These are phyloP conservation scores for Pseudotsuga menziesii DNA, from an alignment of 75 land plant genomes.

Conservation along the genomic window DNA sequence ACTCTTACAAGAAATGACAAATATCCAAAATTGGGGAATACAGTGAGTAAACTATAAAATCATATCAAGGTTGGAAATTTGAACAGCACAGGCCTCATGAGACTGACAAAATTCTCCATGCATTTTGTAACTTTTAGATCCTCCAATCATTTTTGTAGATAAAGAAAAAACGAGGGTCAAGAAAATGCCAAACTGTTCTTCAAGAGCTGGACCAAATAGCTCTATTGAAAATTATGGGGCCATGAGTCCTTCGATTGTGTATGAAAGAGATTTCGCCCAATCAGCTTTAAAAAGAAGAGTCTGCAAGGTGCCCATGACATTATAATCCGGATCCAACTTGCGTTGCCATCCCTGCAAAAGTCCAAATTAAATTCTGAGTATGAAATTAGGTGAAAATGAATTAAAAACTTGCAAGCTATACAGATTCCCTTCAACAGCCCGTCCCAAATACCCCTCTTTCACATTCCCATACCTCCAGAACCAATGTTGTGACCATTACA, in stretches of 20 bases:
- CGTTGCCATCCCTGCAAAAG: constrained; percentile 72
- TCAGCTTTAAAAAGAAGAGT: constrained; percentile 46
- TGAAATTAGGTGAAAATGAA: not conserved
- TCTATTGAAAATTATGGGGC: constrained; percentile 29
- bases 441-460: too few species aligned
- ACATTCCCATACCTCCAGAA: constrained; percentile 72
- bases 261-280: constrained; percentile 57
- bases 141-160: too few species aligned
- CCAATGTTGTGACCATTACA: constrained; percentile 92
- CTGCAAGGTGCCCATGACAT: constrained; percentile 65
- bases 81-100: too few species aligned
- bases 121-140: too few species aligned
- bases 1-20: too few species aligned
- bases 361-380: not conserved
- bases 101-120: too few species aligned
- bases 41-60: too few species aligned
- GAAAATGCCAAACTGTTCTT: too few species aligned
- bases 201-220: too few species aligned
- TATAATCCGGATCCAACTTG: constrained; percentile 65
- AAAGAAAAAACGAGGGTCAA: too few species aligned
- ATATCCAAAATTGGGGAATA: too few species aligned
- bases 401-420: not conserved
- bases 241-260: constrained; percentile 67
- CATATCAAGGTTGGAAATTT: too few species aligned
- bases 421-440: not conserved